Percentiles rank a stretch among this genome's conserved stretches.
Evolutionary conservation across 148 eudicot genomes (phyloP).

Genomic region (Rhododendron mucronatum): DNA sequence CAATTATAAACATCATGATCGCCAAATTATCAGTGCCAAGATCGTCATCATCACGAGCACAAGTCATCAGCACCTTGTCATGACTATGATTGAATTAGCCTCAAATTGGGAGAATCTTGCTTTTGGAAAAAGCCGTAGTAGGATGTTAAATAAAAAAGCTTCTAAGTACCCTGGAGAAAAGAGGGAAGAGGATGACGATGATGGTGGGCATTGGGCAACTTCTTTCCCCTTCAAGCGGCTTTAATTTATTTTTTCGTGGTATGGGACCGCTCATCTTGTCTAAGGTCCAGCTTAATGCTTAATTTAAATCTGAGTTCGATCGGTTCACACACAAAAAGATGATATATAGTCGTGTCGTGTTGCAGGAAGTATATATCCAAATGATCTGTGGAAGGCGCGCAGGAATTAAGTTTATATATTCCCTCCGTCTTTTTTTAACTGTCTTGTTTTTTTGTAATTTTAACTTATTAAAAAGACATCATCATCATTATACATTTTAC

Average conservation of each 20-base stretch:
- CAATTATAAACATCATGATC: neutral
- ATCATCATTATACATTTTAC: too few relatives aligned
- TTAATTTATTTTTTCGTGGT: neutral
- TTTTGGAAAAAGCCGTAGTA: neutral
- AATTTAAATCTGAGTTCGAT: neutral
- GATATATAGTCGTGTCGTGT: neutral
- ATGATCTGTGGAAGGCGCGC: too few relatives aligned
- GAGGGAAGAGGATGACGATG: neutral
- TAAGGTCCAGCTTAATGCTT: neutral
- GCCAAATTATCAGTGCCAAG: neutral
- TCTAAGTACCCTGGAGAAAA: neutral
- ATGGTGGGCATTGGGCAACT: neutral
- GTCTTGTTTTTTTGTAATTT: too few relatives aligned
- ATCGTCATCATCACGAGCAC: neutral
- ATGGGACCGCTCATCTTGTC: neutral
- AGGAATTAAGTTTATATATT: too few relatives aligned
- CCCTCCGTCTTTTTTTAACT: too few relatives aligned
- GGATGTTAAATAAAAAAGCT: neutral
- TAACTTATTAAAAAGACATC: too few relatives aligned
- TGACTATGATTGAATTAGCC: neutral
- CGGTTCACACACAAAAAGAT: neutral
- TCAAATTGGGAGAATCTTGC: constrained; percentile 5
- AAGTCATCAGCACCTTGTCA: neutral
- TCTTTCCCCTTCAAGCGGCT: neutral
- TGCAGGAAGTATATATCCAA: neutral